Conservation (phyloP, 176 grass and related monocot species). For the Melocanna baccifera region DNA sequence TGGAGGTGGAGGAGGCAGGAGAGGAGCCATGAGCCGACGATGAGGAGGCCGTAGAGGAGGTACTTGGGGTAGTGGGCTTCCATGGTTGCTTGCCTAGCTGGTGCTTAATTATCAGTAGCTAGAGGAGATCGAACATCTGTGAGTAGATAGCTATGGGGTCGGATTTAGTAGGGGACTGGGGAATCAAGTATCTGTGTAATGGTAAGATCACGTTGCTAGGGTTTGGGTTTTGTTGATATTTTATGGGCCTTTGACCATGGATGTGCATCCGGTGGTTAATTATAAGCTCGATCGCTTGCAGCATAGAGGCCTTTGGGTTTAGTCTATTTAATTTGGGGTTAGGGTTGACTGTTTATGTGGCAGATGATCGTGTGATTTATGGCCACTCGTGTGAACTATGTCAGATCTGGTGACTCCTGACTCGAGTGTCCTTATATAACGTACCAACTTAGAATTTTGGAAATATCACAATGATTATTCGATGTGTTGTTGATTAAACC, state of each 20-base stretch:
- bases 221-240: too few species aligned
- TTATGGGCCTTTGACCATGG: too few species aligned
- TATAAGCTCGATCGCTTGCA: too few species aligned
- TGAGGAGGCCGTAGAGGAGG: constrained; percentile 33
- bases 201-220: too few species aligned
- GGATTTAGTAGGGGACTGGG: too few species aligned
- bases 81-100: constrained; percentile 7
- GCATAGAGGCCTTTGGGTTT: too few species aligned
- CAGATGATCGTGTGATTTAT: neutral
- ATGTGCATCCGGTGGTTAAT: too few species aligned
- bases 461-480: neutral
- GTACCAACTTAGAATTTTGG: neutral
- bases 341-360: neutral
- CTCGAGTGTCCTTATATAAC: too few species aligned
- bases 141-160: neutral
- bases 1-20: constrained; percentile 34
- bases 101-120: neutral
- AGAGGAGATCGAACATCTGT: neutral
- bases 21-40: constrained; percentile 41
- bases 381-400: constrained; percentile 23
- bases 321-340: neutral
- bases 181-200: too few species aligned
- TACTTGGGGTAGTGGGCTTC: constrained; percentile 38
- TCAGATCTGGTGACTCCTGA: neutral
- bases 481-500: neutral